phyloP scores from a whole-genome alignment of 805 yeast genomes.

The Schwanniomyces polymorphus region DNA sequence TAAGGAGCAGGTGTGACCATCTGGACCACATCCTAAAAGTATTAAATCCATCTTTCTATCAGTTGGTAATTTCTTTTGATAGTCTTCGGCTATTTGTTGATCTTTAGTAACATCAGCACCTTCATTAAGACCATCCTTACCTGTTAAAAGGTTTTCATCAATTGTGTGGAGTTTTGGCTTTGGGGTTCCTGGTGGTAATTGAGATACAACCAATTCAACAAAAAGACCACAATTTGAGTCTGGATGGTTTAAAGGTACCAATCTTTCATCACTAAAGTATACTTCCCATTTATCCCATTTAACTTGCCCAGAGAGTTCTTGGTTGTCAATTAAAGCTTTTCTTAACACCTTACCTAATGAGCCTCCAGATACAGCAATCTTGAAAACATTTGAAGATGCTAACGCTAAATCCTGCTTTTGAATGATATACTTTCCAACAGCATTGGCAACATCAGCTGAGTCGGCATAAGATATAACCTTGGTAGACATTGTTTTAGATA shows the following conservation, averaged over 20 bases:
- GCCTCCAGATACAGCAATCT: slow-evolving; percentile 88
- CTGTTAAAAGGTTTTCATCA: slow-evolving; percentile 59
- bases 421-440: slow-evolving; percentile 65
- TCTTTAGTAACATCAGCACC: slow-evolving; percentile 50
- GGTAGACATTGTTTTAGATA: slow-evolving; percentile 21
- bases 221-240: slow-evolving; percentile 88
- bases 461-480: slow-evolving; percentile 51
- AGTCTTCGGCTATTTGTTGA: slow-evolving; percentile 56
- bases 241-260: slow-evolving; percentile 76
- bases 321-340: slow-evolving; percentile 64
- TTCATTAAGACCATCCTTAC: slow-evolving; percentile 41
- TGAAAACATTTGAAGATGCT: slow-evolving; percentile 47
- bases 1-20: slow-evolving; percentile 91
- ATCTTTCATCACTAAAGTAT: slow-evolving; percentile 86
- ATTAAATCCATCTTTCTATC: slow-evolving; percentile 58
- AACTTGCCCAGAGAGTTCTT: slow-evolving; percentile 41
- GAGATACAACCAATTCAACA: slow-evolving; percentile 58
- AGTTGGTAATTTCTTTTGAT: slow-evolving; percentile 57
- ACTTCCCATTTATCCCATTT: slow-evolving; percentile 78
- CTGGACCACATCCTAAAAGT: slow-evolving; percentile 91
- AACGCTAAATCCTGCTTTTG: slow-evolving; percentile 63
- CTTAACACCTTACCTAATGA: slow-evolving; percentile 75
- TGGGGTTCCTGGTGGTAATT: slow-evolving; percentile 36
- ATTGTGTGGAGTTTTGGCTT: slow-evolving; percentile 69
- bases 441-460: slow-evolving; percentile 59